Conservation (phyloP, 805 yeast species). For the Candida chilensis region DNA sequence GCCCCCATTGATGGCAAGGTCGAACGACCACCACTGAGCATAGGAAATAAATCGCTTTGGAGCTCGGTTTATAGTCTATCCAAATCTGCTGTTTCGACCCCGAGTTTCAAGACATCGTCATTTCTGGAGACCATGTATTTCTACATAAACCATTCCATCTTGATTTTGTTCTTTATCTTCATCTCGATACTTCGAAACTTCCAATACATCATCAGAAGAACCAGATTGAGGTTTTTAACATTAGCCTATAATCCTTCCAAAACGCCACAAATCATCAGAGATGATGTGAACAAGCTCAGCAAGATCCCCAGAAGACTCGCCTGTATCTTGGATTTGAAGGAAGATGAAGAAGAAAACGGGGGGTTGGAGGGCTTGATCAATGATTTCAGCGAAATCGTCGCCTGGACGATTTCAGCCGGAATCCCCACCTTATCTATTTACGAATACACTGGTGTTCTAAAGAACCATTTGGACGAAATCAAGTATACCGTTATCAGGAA, state of each 20-base stretch:
- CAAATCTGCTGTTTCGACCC: neutral
- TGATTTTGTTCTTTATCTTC: constrained; percentile 43
- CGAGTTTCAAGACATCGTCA: neutral
- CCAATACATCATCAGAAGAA: constrained; percentile 41
- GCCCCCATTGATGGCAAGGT: no score
- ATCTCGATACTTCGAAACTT: constrained; percentile 47
- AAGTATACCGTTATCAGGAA: constrained; percentile 48
- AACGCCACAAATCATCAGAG: constrained; percentile 79
- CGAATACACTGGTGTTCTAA: constrained; percentile 69
- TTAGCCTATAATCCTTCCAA: constrained; percentile 59
- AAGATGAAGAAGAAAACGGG: constrained; percentile 81
- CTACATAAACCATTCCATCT: constrained; percentile 34
- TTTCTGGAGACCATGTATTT: constrained; percentile 6
- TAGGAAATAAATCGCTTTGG: neutral
- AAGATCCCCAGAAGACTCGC: constrained; percentile 78
- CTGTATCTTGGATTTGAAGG: constrained; percentile 62
- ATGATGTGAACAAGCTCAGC: constrained; percentile 62
- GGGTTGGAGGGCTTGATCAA: constrained; percentile 77
- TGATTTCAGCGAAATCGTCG: constrained; percentile 66
- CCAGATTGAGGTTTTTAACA: constrained; percentile 48
- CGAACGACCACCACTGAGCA: neutral
- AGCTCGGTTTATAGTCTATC: neutral
- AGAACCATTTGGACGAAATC: constrained; percentile 39
- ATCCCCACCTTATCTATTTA: constrained; percentile 63
- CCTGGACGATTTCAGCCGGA: constrained; percentile 92